Evolutionary conservation across 2,329 filamentous ascomycete species (phyloP), one percentile per base, ranked within the genome.

Genomic region (Alternaria novae-zelandiae): DNA sequence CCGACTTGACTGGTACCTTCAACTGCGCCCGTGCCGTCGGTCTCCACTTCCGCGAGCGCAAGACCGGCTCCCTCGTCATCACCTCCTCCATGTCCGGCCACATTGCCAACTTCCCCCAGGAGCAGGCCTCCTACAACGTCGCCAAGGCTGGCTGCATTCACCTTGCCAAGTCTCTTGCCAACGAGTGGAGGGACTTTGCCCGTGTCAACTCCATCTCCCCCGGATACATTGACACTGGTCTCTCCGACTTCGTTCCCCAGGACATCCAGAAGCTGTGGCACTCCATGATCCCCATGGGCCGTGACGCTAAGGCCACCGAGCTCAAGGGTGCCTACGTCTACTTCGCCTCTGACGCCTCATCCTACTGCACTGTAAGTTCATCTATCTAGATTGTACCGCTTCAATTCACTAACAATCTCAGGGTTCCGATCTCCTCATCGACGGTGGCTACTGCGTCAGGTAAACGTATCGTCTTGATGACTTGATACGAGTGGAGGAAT

Each of bases 11-110:
- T n/a, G 94, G 94, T 12, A 90, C 90, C 43, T 93, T 91, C 81
- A 95, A 92, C 85, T 96, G 93, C 67, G 93, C 93, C 25, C 92
- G 95, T 83, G 93, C 93, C 20, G 92, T 93, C n/a, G 94, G 94
- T 32, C 86, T 90, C 59, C 91, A 96, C 81, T 90, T 90, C 86
- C 88, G 88, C 80, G 82, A 89, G 81, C 85, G 86, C 65, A 87
- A 87, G 71, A 88, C 83, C 50, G 89, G 89, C 54, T 87, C 85
- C 65, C 86, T 91, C 77, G 83, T 91, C 80, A 88, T 90, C 78
- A 91, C 89, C 43, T 84, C 88, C n/a, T 87, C 85, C 71, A 91
- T 95, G 91, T 93, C 90, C 54, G 92, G 91, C 69, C 88, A 89
- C 82, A 89, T 95, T 68, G 92, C 94, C 86, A 95, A 95, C 87